phyloP scores from a whole-genome alignment of 148 eudicot species.

The Cornus florida region DNA sequence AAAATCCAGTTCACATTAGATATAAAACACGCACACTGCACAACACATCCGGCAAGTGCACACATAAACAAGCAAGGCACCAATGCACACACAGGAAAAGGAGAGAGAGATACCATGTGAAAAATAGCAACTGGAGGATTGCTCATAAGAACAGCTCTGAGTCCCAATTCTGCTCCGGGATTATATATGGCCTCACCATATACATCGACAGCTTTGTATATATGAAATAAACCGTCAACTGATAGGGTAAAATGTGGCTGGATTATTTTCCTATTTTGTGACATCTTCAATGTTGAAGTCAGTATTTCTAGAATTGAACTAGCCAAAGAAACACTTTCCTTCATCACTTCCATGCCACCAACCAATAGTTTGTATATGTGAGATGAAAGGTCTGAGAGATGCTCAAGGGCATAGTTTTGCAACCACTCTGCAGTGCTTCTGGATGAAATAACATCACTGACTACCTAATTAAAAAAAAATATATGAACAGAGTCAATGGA shows the following conservation, averaged over 20 bases:
- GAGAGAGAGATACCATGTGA: slow-evolving; percentile 50
- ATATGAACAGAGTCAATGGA: neutral
- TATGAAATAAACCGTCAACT: slow-evolving; percentile 46
- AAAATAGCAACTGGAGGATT: slow-evolving; percentile 52
- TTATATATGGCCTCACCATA: slow-evolving; percentile 22
- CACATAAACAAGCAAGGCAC: too few relatives aligned
- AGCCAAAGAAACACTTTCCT: slow-evolving; percentile 24
- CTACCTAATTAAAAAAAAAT: slow-evolving; percentile 42
- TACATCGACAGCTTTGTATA: slow-evolving; percentile 51
- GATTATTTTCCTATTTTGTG: slow-evolving; percentile 55
- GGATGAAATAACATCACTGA: slow-evolving; percentile 43
- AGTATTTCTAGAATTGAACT: slow-evolving; percentile 45
- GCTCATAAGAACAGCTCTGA: slow-evolving; percentile 68
- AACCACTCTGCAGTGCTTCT: slow-evolving; percentile 59
- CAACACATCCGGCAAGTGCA: too few relatives aligned
- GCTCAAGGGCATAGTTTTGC: slow-evolving; percentile 64
- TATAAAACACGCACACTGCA: too few relatives aligned
- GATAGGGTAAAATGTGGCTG: slow-evolving; percentile 77
- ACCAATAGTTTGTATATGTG: slow-evolving; percentile 57
- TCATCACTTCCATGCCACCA: slow-evolving; percentile 33
- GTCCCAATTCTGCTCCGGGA: slow-evolving; percentile 49
- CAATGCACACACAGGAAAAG: neutral
- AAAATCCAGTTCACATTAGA: too few relatives aligned
- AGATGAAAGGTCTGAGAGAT: slow-evolving; percentile 75
- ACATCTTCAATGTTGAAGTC: slow-evolving; percentile 51